A percentile compares a stretch with the other conserved stretches of the same genome.
Evolutionary conservation across 441 rosid species (phyloP).

Genomic region (Manihot esculenta): DNA sequence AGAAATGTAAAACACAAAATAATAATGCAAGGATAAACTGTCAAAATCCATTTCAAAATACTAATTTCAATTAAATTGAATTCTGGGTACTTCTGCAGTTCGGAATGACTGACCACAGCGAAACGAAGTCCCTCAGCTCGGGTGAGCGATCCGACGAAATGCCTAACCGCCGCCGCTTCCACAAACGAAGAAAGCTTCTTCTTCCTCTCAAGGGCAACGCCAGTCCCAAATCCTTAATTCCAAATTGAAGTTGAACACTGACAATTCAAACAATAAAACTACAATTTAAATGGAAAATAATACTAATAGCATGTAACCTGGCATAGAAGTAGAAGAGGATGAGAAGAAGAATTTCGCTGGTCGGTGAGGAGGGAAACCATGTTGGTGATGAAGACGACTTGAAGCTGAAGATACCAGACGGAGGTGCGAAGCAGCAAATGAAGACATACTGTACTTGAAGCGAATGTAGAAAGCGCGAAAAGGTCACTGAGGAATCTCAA

Average conservation of each 20-base stretch:
- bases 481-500: too few relatives aligned
- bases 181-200: slow-evolving; percentile 30
- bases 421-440: slow-evolving; percentile 2
- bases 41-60: not conserved
- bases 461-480: not conserved
- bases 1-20: not conserved
- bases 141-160: slow-evolving; percentile 64
- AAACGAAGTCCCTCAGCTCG: slow-evolving; percentile 74
- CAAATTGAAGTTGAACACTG: not conserved
- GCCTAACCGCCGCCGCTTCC: slow-evolving; percentile 48
- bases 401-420: slow-evolving; percentile 1
- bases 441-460: not conserved
- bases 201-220: slow-evolving; percentile 36
- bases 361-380: slow-evolving; percentile 1
- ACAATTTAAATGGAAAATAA: not conserved
- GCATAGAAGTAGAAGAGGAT: not conserved
- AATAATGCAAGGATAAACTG: not conserved
- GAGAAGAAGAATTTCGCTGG: slow-evolving; percentile 6
- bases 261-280: not conserved
- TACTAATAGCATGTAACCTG: not conserved
- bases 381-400: not conserved
- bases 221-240: slow-evolving; percentile 35
- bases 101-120: slow-evolving; percentile 54
- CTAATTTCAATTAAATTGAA: not conserved
- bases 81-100: not conserved